Evolutionary conservation across 306 rosid genomes (phyloP), one percentile per base, ranked within the genome.

Genomic region (Prunus mira): DNA sequence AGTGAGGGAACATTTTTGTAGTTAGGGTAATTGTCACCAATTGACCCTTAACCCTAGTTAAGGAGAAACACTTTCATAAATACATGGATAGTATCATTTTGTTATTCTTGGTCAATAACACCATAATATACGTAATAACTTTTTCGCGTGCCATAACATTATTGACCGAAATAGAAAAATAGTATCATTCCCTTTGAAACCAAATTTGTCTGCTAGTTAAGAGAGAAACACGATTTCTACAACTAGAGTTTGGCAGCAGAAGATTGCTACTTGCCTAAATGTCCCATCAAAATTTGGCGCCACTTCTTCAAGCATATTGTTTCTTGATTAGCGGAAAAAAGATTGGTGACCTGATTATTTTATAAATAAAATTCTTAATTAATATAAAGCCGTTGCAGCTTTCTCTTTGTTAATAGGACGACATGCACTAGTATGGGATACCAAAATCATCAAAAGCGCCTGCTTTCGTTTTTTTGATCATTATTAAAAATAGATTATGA

Each of bases 241-340:
- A 15, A 15, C 20, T 46, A 45, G 27, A 54, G n/a, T 67, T 43
- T 3, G 43, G n/a, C 43, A 67, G 17, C 65, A 4, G 18, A 45
- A 30, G 12, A 2, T 12, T 47, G 22, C 25, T 13, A 45, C 13
- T 20, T 56, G 2, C 19, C 10, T 18, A 5, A 52, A n/a, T 45
- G 34, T 24, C 74, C 70, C 32, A 62, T 38, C 22, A 41, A 50
- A 19, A 49, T 56, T 22, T 41, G 54, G 56, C 67, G 78, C 74
- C 78, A 76, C 30, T 17, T 38, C 30, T 17, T 38, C 72, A 12
- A 64, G 45, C 52, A 52, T 8, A 47, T 63, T 28, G 34, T 46
- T 46, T 81, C 75, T 66, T 81, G 81, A 76, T 81, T 76, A 65
- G 41, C 81, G 85, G 78, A 13, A 51, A 64, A 50, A 12, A 57